phyloP scores from a whole-genome alignment of 768 basidiomycete genomes.

The Tricholoma sp. region DNA sequence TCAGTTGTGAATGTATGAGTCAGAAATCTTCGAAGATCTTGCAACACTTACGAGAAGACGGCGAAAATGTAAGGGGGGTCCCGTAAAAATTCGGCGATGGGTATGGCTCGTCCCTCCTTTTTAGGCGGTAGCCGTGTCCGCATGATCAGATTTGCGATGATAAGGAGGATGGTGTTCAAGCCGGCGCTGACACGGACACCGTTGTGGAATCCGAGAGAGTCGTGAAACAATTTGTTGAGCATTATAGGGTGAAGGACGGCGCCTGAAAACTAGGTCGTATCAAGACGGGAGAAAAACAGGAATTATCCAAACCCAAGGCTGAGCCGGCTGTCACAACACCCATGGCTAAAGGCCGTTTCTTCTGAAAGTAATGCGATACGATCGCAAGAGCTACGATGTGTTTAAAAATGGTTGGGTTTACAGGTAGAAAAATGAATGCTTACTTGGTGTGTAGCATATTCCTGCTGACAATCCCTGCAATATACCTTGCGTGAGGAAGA shows the following conservation, averaged over 20 bases:
- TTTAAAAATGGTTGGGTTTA: not conserved
- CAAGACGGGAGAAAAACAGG: too few relatives aligned
- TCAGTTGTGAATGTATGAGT: not conserved
- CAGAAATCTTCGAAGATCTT: not conserved
- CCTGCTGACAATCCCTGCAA: constrained; percentile 26
- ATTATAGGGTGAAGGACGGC: constrained; percentile 29
- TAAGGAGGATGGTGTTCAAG: constrained; percentile 22
- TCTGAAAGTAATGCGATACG: constrained; percentile 34
- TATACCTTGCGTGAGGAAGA: constrained; percentile 30
- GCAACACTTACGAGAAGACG: constrained; percentile 27
- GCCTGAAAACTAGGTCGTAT: too few relatives aligned
- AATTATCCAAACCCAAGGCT: constrained; percentile 7
- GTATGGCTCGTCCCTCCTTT: constrained; percentile 17
- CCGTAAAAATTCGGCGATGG: constrained; percentile 27
- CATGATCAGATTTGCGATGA: constrained; percentile 25
- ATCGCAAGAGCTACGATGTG: constrained; percentile 18
- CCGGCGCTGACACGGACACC: constrained; percentile 30
- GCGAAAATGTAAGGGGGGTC: constrained; percentile 42
- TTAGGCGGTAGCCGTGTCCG: constrained; percentile 23
- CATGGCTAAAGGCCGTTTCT: constrained; percentile 28
- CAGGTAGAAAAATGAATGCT: not conserved
- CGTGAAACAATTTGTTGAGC: constrained; percentile 32
- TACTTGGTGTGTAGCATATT: constrained; percentile 44
- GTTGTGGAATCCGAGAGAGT: constrained; percentile 26
- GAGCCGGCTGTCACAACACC: constrained; percentile 41